Evolutionary conservation across 768 basidiomycete species (phyloP), one percentile per base, ranked within the genome.

Genomic region (Zangia roseola): DNA sequence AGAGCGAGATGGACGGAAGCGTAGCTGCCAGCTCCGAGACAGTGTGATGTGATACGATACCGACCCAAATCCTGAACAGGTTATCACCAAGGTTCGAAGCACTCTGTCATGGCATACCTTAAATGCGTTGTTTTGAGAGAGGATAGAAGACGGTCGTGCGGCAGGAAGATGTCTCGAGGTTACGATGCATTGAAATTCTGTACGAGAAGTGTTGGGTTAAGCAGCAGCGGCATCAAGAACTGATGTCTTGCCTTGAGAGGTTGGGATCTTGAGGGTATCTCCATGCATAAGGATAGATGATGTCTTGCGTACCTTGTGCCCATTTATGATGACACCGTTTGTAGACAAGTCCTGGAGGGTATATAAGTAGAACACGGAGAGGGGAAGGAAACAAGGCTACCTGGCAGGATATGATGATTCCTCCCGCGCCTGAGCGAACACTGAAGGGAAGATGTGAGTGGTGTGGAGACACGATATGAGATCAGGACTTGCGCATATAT

Each of bases 1-100:
- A 88, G 73, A 16, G 88, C 88, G 20, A 92, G 76, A 58, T 90
- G 84, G 1, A 92, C 90, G 1, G 83, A 86, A 0, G 89, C 90
- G 65, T 91, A 92, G 35, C 85, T 85, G 5, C 90, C 90, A 20
- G 80, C 83, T 35, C 90, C 90, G 12, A 92, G 77, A 56, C 83
- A 86, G 51, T 91, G 87, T 4, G 84, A 82, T 17, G 85, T 88
- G n/a, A 91, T 81, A 14, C 80, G 69, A 57, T 88, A 91, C 39
- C 73, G 70, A 13, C 86, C 87, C 31, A 91, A 73, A 43, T 64
- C 73, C 88, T 87, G 60, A 42, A 48, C 19, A 31, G 26, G 35
- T 17, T 6, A 40, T 43, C 36, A 45, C 31, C 6, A 40, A 19
- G 23, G 37, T 37, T 50, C 23, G 10, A 36, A 24, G 43, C 8